Evolutionary conservation across 352 stramenopile genomes (phyloP), one percentile per base, ranked within the genome.

Genomic region (Pseudoperonospora humuli): DNA sequence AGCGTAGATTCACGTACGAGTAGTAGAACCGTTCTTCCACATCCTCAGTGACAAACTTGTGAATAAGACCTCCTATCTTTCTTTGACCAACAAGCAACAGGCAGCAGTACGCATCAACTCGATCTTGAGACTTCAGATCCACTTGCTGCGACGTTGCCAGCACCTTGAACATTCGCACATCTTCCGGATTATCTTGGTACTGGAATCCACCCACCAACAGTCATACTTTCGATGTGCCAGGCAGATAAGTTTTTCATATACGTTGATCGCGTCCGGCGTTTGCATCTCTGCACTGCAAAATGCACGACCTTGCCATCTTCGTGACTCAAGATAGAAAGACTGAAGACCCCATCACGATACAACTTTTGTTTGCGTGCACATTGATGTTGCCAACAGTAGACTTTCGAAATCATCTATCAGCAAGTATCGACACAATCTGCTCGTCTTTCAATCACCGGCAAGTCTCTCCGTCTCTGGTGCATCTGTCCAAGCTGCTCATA

Each of bases 141-240:
- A 59, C 43, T 42, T 46, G 37, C 38, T 64, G 46, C n/a, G 53
- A 64, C 9, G 53, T 63, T 8, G 42, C 32, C 29, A 64, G 20
- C 34, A 67, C 5, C 3, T 39, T 53, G 26, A 64, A 67, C 20
- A 37, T 61, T n/a, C 1, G 5, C 23, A 39, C 0, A 37, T 27
- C 21, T 29, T 46, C 15, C 3, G 49, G 49, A 18, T 51, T 46
- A 21, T 51, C 15, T 46, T 39, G 1, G 17, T 51, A 57, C 1
- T 3, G 14, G 46, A 57, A 57, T 20, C 34, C 40, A 46, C 43
- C 34, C 14, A 49, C 19, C 29, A 49, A 23, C 25, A 51, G 27
- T 32, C 39, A 56, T 7, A 56, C 18, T 8, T 49, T 56, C 24
- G 24, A 25, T 15, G 38, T 3, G 9, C 20, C 34, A 3, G 23